phyloP scores from a whole-genome alignment of 2,329 filamentous ascomycete species.

The Aspergillus sojae region DNA sequence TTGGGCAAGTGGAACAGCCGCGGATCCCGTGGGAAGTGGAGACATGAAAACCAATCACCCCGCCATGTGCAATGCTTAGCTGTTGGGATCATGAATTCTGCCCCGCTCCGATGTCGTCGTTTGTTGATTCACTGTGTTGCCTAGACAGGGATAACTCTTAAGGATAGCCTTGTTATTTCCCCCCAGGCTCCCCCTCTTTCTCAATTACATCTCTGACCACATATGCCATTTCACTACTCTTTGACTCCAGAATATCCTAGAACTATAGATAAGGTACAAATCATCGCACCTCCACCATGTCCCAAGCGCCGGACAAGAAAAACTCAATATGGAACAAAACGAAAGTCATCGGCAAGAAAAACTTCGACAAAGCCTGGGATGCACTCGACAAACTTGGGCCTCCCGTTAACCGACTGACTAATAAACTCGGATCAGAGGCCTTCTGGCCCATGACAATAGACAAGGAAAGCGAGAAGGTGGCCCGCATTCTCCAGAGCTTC shows the following conservation, averaged over 20 bases:
- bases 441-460: conserved; percentile 86
- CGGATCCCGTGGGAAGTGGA: background rate
- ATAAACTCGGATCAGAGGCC: conserved; percentile 77
- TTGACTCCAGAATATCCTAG: background rate
- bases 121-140: background rate
- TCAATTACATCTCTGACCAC: background rate
- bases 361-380: conserved; percentile 73
- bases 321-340: conserved; percentile 30
- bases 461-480: conserved; percentile 87
- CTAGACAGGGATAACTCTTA: background rate
- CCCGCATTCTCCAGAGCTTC: conserved; percentile 84
- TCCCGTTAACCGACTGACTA: conserved; percentile 77
- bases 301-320: conserved; percentile 1
- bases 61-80: background rate
- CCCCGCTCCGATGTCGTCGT: background rate
- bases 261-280: background rate
- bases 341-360: conserved; percentile 57
- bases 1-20: background rate
- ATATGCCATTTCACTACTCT: background rate
- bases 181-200: background rate
- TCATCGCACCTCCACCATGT: background rate
- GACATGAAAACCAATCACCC: background rate
- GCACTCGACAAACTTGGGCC: conserved; percentile 68
- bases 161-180: background rate
- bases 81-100: background rate